A percentile compares a stretch with the other conserved stretches of the same genome.
Evolutionary conservation across 176 grass and related monocot genomes (phyloP).

Genomic region (Poa pratensis): DNA sequence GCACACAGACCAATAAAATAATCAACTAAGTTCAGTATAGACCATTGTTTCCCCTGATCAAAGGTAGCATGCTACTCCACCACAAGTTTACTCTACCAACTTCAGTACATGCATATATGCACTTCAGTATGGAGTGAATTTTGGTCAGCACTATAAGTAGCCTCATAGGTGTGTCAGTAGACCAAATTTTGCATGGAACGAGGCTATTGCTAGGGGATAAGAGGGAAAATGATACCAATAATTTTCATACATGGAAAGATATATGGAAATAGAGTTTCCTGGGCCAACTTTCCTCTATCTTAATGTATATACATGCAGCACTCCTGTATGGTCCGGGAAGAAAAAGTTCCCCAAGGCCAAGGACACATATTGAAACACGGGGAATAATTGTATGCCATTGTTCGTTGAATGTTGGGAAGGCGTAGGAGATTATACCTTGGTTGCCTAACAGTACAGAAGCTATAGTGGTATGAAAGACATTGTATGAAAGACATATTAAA

Average conservation of each 20-base stretch:
- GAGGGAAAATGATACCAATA: background rate
- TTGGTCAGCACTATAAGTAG: background rate
- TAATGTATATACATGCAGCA: background rate
- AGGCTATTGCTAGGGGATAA: background rate
- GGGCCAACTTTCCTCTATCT: background rate
- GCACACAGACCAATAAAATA: background rate
- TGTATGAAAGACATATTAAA: background rate
- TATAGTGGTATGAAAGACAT: too few relatives aligned
- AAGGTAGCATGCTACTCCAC: background rate
- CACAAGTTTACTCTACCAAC: background rate
- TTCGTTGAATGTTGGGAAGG: constrained; percentile 28
- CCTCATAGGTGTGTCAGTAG: background rate
- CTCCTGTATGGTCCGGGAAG: background rate
- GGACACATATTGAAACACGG: constrained; percentile 9
- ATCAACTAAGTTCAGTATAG: background rate
- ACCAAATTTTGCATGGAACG: constrained; percentile 15
- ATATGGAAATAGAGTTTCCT: background rate
- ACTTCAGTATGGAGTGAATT: background rate
- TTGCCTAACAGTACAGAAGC: too few relatives aligned
- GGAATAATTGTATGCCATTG: constrained; percentile 11
- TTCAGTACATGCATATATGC: background rate
- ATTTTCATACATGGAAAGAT: background rate
- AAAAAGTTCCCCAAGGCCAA: background rate
- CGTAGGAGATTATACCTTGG: constrained; percentile 20
- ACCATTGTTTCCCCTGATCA: background rate